phyloP scores from a whole-genome alignment of 306 rosid genomes.

The Quercus aquifolioides region DNA sequence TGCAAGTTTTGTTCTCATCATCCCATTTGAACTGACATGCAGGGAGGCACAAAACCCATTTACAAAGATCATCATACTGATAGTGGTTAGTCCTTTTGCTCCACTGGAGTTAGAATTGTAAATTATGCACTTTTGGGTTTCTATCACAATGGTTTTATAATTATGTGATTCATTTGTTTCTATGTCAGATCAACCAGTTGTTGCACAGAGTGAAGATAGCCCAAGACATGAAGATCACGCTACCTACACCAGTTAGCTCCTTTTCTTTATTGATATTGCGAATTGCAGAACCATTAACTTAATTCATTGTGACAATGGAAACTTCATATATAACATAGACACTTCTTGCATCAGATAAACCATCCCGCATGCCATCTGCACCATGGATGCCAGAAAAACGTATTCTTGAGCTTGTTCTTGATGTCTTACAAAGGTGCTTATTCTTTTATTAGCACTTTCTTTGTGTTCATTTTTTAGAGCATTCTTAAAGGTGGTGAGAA shows the following conservation, averaged over 20 bases:
- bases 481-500: neutral
- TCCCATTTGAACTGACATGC: slow-evolving; percentile 22
- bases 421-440: slow-evolving; percentile 58
- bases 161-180: neutral
- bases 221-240: slow-evolving; percentile 4
- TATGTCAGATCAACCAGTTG: slow-evolving; percentile 9
- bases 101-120: neutral
- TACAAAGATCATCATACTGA: slow-evolving; percentile 24
- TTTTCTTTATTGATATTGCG: neutral
- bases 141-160: neutral
- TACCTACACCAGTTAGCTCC: slow-evolving; percentile 5
- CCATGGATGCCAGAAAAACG: slow-evolving; percentile 44
- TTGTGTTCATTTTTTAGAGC: neutral
- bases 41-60: slow-evolving; percentile 27
- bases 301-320: neutral
- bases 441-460: neutral
- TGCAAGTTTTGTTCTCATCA: neutral
- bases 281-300: neutral
- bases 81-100: slow-evolving; percentile 13
- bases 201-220: neutral
- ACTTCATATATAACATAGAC: slow-evolving; percentile 1
- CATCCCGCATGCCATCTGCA: slow-evolving; percentile 26
- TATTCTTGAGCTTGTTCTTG: slow-evolving; percentile 56
- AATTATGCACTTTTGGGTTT: neutral
- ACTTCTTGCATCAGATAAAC: slow-evolving; percentile 32